Percentiles rank a stretch among this genome's conserved stretches.
Evolutionary conservation across 2,329 filamentous ascomycete species (phyloP).

Genomic region (Didymella sp.): DNA sequence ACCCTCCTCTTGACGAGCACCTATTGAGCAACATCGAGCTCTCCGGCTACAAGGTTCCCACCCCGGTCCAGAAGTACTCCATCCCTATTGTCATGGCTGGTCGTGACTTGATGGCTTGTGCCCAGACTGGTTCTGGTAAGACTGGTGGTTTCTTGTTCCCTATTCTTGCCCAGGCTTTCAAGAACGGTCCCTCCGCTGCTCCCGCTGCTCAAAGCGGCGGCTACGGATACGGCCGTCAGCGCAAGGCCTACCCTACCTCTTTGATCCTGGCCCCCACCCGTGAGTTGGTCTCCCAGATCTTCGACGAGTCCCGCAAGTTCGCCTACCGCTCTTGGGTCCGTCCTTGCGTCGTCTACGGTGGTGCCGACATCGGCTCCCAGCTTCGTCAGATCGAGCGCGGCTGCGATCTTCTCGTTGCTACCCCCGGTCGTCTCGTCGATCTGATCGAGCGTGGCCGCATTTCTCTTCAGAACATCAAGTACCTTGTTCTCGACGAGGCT

Average conservation of each 20-base stretch:
- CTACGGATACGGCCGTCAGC: slow-evolving; percentile 81
- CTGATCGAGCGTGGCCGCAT: slow-evolving; percentile 98
- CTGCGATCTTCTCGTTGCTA: slow-evolving; percentile 96
- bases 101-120: slow-evolving; percentile 98
- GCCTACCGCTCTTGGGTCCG: slow-evolving; percentile 99
- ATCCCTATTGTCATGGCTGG: slow-evolving; percentile 98
- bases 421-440: slow-evolving; percentile 95
- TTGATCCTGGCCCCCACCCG: slow-evolving; percentile 95
- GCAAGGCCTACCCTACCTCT: slow-evolving; percentile 97
- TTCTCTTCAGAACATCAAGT: slow-evolving; percentile 98
- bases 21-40: slow-evolving; percentile 91
- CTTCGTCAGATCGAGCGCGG: slow-evolving; percentile 97
- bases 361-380: slow-evolving; percentile 97
- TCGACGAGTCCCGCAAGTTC: slow-evolving; percentile 96
- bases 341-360: slow-evolving; percentile 97
- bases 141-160: slow-evolving; percentile 99
- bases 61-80: slow-evolving; percentile 98
- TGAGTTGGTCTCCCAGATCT: slow-evolving; percentile 98
- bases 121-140: slow-evolving; percentile 99
- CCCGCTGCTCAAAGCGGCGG: slow-evolving; percentile 69
- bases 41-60: slow-evolving; percentile 93
- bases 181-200: slow-evolving; percentile 78
- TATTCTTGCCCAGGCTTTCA: slow-evolving; percentile 96
- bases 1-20: slow-evolving; percentile 94
- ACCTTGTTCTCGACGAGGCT: slow-evolving; percentile 97